These are phyloP conservation scores for Thamnidium elegans DNA, from an alignment of 192 early-diverging fungal genomes.

Conservation along the genomic window DNA sequence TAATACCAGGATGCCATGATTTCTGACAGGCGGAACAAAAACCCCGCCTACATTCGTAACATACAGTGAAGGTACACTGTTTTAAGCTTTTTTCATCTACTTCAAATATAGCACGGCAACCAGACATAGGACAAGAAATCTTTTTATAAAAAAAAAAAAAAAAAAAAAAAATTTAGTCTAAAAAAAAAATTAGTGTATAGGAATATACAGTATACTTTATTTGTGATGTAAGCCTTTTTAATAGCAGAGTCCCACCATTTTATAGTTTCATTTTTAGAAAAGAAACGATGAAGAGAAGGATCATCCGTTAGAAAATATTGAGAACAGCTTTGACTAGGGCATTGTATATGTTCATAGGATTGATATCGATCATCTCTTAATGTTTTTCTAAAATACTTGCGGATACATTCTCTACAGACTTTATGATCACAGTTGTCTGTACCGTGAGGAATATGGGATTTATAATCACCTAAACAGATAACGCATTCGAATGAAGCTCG, in stretches of 20 bases:
- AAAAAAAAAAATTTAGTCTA: too few species aligned
- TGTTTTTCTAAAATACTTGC: background rate
- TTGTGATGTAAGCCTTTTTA: background rate
- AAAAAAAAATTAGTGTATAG: too few species aligned
- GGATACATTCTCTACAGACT: background rate
- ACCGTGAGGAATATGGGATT: background rate
- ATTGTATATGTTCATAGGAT: background rate
- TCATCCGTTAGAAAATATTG: background rate
- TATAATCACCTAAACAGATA: background rate
- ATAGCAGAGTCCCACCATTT: slow-evolving; percentile 4
- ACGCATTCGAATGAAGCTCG: background rate
- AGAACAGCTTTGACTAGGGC: background rate
- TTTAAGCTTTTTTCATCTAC: background rate
- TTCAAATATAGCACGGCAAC: slow-evolving; percentile 5
- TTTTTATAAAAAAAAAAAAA: background rate
- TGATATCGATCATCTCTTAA: background rate
- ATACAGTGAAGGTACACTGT: slow-evolving; percentile 8
- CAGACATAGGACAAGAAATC: slow-evolving; percentile 1
- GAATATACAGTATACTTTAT: slow-evolving; percentile 5
- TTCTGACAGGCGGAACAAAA: slow-evolving; percentile 12
- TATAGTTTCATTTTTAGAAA: background rate
- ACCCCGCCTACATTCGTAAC: slow-evolving; percentile 10
- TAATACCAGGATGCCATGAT: slow-evolving; percentile 13
- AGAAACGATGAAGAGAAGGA: background rate
- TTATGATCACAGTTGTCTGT: background rate